Base-by-base conservation (phyloP, 192 early-diverging fungal genomes). In the Chytriomyces sp. region DNA sequence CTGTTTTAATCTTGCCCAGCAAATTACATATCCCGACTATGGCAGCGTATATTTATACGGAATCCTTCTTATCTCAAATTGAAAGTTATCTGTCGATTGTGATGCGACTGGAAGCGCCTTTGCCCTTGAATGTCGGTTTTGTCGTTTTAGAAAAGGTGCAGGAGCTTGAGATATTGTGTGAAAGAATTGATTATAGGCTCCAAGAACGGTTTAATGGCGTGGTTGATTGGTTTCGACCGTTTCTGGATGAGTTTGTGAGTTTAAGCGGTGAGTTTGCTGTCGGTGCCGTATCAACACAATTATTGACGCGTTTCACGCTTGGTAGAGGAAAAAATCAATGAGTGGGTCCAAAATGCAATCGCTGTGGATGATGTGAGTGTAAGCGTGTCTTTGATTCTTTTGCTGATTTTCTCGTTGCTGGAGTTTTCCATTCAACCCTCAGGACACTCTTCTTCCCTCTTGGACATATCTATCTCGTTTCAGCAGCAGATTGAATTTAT, bases 381-480 rank as follows among this genome's bases (percentile, higher is more conserved):
- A 52, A 19, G 32, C 70, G 37, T 55, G 8, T 56, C 57, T 62
- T 57, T 14, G 10, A 22, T 56, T 17, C 38, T 64, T 44, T 14
- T 14, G 40, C 2, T 49, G 49, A 55, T 56, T 14, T 44, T 70
- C 31, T 49, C 22, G 12, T 49, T 58, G 49, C 72, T 33, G 49
- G n/a, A 68, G 60, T 75, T 55, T 38, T 63, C 72, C n/a, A 56
- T 76, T 2, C 39, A 62, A 10, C 37, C 52, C 38, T 37, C 67
- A 32, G 69, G 67, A 3, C 66, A 79, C 54, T 79, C 77, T 2
- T 71, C 76, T 6, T 84, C 82, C 17, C 72, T 84, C 17, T 37
- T 84, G 36, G 82, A 84, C 53, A 75, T 80, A 31, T 84, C 80
- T 56, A 76, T 75, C 17, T 80, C 78, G 34, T 78, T 79, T 68